Percentiles rank a stretch among this genome's conserved stretches.
Conservation (phyloP, 164 flowering plant genomes). For the Macadamia integrifolia region DNA sequence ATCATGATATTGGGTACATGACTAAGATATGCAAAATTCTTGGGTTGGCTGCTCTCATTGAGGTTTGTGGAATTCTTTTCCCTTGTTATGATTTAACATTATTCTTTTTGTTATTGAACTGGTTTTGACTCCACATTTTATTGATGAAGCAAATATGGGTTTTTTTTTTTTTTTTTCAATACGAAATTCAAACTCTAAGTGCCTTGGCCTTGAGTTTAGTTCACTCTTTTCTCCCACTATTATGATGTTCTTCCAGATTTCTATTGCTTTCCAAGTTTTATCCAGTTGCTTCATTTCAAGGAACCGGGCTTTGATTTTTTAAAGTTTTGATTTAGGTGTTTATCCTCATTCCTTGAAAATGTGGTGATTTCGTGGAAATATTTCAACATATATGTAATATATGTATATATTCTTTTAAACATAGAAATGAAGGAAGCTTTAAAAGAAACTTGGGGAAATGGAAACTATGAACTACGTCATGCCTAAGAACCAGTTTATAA, state of each 20-base stretch:
- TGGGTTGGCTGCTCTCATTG: slow-evolving; percentile 82
- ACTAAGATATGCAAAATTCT: slow-evolving; percentile 78
- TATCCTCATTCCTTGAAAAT: too few species aligned
- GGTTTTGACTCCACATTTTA: not conserved
- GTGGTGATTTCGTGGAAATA: too few species aligned
- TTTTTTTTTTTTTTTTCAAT: not conserved
- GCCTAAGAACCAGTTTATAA: too few species aligned
- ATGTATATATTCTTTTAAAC: too few species aligned
- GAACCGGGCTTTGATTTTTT: too few species aligned
- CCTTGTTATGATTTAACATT: not conserved
- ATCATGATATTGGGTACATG: slow-evolving; percentile 84
- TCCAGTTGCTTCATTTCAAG: too few species aligned
- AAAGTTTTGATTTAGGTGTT: too few species aligned
- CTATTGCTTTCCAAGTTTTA: not conserved
- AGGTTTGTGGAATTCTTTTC: slow-evolving; percentile 46
- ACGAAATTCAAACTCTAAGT: not conserved
- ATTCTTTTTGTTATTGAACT: not conserved
- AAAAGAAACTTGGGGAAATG: too few species aligned
- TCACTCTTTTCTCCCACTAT: not conserved
- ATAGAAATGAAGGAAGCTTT: too few species aligned
- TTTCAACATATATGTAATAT: too few species aligned
- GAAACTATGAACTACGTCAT: too few species aligned
- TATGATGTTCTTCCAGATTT: not conserved
- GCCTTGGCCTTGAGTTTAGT: not conserved
- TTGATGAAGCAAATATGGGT: not conserved